These are phyloP conservation scores for Guadua angustifolia DNA, from an alignment of 176 grass and related monocot species.

Conservation along the genomic window DNA sequence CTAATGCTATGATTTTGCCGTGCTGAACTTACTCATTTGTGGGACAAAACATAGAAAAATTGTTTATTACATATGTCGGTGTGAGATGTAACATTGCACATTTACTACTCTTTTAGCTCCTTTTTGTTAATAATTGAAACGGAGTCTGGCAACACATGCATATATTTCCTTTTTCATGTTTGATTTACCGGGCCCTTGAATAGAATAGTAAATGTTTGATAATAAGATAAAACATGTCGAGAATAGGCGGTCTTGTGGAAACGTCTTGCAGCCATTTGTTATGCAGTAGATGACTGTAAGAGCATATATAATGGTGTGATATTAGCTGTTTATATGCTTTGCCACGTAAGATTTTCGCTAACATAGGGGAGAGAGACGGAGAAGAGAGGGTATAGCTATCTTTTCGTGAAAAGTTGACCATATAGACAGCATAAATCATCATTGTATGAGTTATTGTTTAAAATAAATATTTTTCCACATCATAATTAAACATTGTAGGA, in stretches of 20 bases:
- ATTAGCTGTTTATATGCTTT: no score
- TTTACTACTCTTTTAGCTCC: not conserved
- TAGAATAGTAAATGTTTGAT: not conserved
- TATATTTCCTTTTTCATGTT: not conserved
- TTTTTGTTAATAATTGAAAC: conserved; percentile 1
- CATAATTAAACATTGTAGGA: no score
- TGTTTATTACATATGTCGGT: not conserved
- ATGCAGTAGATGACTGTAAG: not conserved
- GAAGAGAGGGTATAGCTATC: no score
- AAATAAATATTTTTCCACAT: no score
- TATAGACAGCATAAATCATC: no score
- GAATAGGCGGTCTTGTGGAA: not conserved
- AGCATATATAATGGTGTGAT: no score
- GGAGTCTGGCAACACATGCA: not conserved
- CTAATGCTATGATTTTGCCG: conserved; percentile 5
- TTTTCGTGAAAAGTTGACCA: no score
- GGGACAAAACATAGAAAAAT: not conserved
- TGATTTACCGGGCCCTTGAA: conserved; percentile 9
- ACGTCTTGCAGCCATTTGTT: not conserved
- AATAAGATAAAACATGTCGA: conserved; percentile 14
- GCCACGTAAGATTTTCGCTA: no score
- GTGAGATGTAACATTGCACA: not conserved
- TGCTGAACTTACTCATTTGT: not conserved
- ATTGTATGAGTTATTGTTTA: no score
- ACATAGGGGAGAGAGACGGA: no score